A percentile compares a stretch with the other conserved stretches of the same genome.
Conservation (phyloP, 1,139 yeast genomes). For the Suhomyces terraborum region DNA sequence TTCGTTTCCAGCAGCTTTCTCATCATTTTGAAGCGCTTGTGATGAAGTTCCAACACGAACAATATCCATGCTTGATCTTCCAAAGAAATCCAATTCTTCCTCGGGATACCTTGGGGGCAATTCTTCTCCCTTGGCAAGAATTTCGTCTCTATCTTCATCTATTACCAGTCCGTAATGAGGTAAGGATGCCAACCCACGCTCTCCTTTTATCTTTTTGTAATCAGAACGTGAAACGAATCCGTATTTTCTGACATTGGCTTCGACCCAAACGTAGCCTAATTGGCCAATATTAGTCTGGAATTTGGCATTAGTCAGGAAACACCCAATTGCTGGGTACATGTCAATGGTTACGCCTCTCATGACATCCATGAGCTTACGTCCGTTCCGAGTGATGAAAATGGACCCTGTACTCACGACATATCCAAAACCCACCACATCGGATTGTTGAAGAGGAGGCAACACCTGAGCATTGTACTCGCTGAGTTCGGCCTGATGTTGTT, state of each 20-base stretch:
- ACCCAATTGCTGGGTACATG: slow-evolving; percentile 90
- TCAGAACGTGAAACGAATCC: slow-evolving; percentile 77
- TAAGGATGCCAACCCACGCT: slow-evolving; percentile 46
- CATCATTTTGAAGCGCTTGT: slow-evolving; percentile 12
- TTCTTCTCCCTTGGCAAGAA: slow-evolving; percentile 72
- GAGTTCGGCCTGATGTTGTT: slow-evolving; percentile 51
- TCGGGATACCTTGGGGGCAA: slow-evolving; percentile 51
- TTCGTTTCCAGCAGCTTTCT: slow-evolving; percentile 15
- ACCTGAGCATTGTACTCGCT: slow-evolving; percentile 59
- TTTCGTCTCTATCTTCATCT: slow-evolving; percentile 37
- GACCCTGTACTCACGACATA: slow-evolving; percentile 80
- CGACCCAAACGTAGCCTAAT: slow-evolving; percentile 89
- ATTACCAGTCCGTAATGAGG: slow-evolving; percentile 39
- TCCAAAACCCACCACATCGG: slow-evolving; percentile 93
- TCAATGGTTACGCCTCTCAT: slow-evolving; percentile 78
- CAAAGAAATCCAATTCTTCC: slow-evolving; percentile 66
- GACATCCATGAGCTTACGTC: slow-evolving; percentile 82
- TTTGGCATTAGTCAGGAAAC: slow-evolving; percentile 65
- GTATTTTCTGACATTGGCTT: slow-evolving; percentile 91
- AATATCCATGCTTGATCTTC: slow-evolving; percentile 37
- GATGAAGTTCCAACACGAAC: slow-evolving; percentile 23
- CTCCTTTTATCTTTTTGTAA: slow-evolving; percentile 41
- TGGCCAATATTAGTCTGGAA: slow-evolving; percentile 89
- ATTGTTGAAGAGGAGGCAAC: slow-evolving; percentile 75
- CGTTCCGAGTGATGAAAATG: slow-evolving; percentile 86